Base-by-base conservation (phyloP, 78 protist species). In the Dictyostelium firmibasis region DNA sequence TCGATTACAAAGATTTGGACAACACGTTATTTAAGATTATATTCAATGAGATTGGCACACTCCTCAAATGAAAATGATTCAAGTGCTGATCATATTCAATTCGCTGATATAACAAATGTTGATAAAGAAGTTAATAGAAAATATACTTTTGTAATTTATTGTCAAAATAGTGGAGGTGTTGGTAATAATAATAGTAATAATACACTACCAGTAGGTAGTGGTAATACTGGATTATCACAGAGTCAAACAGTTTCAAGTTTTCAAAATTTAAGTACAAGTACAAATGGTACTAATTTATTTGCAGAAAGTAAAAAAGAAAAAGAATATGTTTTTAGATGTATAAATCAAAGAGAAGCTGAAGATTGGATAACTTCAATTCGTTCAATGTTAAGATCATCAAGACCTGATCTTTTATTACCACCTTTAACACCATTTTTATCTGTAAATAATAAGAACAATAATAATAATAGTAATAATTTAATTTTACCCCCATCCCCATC, bases 381-480 rank as follows among this genome's bases (percentile, higher is more conserved):
- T 43, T 33, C 94, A 81, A 75, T 89, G 67, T 76, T 89, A 78
- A 78, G 74, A 43, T 64, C 72, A 81, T 60, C 94, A 69, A 53
- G 94, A 44, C 94, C 94, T 13, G 94, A 89, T 47, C 75, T 89
- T 11, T 69, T 89, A 29, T 35, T 89, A n/a, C 94, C 94, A 29
- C 94, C 94, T 36, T 57, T 89, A 14, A 79, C 94, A 6, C 94
- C 94, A 10, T 79, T 86, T 41, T n/a, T 89, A 6, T 69, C 87
- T 27, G 43, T 75, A 4, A 47, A 79, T 79, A 76, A 25, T 36
- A 8, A 35, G 7, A 70, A 31, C 11, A 10, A 29, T 27, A 27
- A 35, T 29, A 36, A 16, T 29, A 36, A 25, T 2, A 67, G 14
- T 67, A 36, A 29, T 36, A 36, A 36, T 75, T 29, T 75, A 16